These are phyloP conservation scores for Amanita pallidorosea DNA, from an alignment of 768 basidiomycete species.

Conservation along the genomic window DNA sequence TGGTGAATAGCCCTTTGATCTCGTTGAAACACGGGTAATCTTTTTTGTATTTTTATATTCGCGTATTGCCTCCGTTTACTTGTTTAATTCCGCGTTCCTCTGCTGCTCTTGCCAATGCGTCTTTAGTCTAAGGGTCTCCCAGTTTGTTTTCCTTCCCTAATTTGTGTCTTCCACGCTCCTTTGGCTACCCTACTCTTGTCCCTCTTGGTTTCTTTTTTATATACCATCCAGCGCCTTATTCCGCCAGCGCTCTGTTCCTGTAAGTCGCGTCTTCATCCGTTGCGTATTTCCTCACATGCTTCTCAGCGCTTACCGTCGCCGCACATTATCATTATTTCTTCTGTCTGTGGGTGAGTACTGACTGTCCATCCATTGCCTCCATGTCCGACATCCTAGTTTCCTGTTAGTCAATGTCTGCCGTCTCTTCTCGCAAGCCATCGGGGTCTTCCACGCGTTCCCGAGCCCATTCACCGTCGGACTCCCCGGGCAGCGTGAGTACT, in stretches of 20 bases:
- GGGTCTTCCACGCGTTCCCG: slow-evolving; percentile 58
- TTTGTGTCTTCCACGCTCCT: slow-evolving; percentile 5
- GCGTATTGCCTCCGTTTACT: slow-evolving; percentile 20
- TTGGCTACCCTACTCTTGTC: slow-evolving; percentile 5
- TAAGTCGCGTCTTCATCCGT: slow-evolving; percentile 15
- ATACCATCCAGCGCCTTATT: not conserved
- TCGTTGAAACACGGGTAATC: slow-evolving; percentile 27
- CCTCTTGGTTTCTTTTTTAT: slow-evolving; percentile 2
- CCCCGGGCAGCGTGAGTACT: slow-evolving; percentile 43
- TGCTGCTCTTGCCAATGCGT: slow-evolving; percentile 8
- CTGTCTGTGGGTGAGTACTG: slow-evolving; percentile 1
- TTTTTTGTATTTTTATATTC: slow-evolving; percentile 15
- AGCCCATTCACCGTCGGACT: slow-evolving; percentile 49
- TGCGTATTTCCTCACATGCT: slow-evolving; percentile 15
- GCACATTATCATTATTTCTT: slow-evolving; percentile 21
- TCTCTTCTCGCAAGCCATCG: slow-evolving; percentile 55
- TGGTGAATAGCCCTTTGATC: slow-evolving; percentile 23
- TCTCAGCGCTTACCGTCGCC: not conserved
- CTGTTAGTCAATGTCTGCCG: slow-evolving; percentile 26
- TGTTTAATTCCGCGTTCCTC: slow-evolving; percentile 15
- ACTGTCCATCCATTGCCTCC: slow-evolving; percentile 1
- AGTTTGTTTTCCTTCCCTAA: slow-evolving; percentile 7
- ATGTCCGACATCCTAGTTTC: slow-evolving; percentile 9
- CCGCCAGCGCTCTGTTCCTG: slow-evolving; percentile 7
- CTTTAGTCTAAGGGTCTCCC: slow-evolving; percentile 13